These are phyloP conservation scores for Pharus latifolius DNA, from an alignment of 176 grass and related monocot genomes.

Conservation along the genomic window DNA sequence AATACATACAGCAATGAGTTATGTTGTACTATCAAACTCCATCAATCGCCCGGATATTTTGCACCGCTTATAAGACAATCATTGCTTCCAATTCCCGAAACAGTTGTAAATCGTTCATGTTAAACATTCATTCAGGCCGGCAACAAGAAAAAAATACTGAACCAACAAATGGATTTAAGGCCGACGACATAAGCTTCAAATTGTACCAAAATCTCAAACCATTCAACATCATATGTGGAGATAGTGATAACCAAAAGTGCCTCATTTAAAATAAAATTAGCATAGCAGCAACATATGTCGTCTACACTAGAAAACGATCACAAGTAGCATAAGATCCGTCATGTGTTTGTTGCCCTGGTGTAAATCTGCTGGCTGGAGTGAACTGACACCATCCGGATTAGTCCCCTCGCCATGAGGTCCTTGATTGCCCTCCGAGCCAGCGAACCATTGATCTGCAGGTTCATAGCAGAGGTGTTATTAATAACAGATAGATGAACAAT, in stretches of 20 bases:
- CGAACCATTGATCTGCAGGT: conserved; percentile 32
- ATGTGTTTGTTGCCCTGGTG: conserved; percentile 53
- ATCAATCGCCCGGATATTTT: no score
- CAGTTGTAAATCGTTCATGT: no score
- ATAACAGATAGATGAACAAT: background rate
- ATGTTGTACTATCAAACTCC: no score
- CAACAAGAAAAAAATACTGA: background rate
- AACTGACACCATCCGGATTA: conserved; percentile 38
- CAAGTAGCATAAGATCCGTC: background rate
- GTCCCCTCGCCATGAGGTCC: conserved; percentile 31
- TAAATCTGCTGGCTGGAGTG: conserved; percentile 55
- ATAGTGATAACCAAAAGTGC: background rate
- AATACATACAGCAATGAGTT: no score
- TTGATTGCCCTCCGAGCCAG: conserved; percentile 45
- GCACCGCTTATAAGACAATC: no score
- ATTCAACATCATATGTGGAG: background rate
- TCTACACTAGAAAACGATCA: background rate
- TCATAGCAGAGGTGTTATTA: background rate
- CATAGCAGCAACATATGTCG: background rate
- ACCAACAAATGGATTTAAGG: background rate
- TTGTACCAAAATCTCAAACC: background rate
- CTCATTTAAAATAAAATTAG: background rate
- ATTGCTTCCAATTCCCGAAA: no score
- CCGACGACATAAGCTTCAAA: background rate
- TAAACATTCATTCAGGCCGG: no score